These are phyloP conservation scores for Caryopteris hybrid DNA, from an alignment of 305 asterid species.

Conservation along the genomic window DNA sequence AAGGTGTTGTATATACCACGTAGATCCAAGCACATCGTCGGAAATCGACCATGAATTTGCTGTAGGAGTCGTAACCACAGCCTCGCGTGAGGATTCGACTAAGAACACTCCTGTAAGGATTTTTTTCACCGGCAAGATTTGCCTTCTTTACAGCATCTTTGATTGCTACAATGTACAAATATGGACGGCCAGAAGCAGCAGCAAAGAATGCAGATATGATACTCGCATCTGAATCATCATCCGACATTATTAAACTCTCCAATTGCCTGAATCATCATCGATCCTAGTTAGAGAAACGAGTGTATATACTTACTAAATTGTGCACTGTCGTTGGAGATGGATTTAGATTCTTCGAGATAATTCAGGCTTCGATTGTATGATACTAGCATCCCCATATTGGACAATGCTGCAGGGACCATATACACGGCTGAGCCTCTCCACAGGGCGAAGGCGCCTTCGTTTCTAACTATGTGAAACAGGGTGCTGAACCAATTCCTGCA, in stretches of 20 bases:
- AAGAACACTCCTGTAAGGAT: not conserved
- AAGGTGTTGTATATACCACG: too few species aligned
- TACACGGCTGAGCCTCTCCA: slow-evolving; percentile 2
- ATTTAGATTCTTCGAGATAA: not conserved
- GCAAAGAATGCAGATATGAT: slow-evolving; percentile 16
- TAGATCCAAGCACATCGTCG: not conserved
- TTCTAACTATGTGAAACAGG: not conserved
- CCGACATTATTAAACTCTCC: too few species aligned
- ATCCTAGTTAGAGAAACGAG: too few species aligned
- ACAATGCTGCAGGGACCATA: not conserved
- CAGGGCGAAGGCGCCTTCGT: not conserved
- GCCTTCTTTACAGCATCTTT: not conserved
- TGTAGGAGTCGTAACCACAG: not conserved
- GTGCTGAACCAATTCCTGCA: not conserved
- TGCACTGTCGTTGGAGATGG: not conserved
- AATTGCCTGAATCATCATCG: slow-evolving; percentile 1
- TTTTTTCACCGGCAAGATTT: not conserved
- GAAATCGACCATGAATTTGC: not conserved
- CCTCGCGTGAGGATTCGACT: not conserved
- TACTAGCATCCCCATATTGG: not conserved
- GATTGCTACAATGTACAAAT: not conserved
- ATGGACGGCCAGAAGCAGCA: slow-evolving; percentile 5
- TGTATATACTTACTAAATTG: not conserved
- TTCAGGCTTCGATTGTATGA: slow-evolving; percentile 1
- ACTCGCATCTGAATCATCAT: slow-evolving; percentile 7